Base-by-base conservation (phyloP, 2,329 filamentous ascomycete species). In the Fusarium sp. region DNA sequence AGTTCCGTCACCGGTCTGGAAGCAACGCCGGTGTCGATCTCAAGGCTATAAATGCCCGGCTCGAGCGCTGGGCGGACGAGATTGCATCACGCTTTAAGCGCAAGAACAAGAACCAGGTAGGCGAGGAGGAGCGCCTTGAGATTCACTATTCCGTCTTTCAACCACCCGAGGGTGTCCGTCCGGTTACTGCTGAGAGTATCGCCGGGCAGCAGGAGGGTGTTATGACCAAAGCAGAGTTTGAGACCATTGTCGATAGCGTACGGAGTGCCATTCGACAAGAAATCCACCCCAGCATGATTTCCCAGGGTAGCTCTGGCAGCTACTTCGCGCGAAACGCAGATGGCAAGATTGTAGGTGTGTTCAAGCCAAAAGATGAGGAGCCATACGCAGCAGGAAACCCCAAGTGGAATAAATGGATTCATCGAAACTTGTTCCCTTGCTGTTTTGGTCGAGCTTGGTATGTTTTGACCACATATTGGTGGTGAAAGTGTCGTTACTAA, bases 381-480 rank as follows among this genome's bases (percentile, higher is more conserved):
- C 96, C 96, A 1, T 99, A 98, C 77, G 96, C 96, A 2, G 96
- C 93, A 33, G 92, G 94, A 72, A 99, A 99, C 77, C 96, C 96
- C 7, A 99, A 99, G 79, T 98, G 95, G 95, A 98, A 97, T 74
- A 99, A 99, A 81, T 99, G 96, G 96, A 95, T 99, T 83, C 96
- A 99, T 80, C 88, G 96, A 69, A 99, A 99, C 78, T 79, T 99
- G 69, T 98, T 99, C 74, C 96, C 96, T 10, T 99, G 97, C 82
- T 98, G 93, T 80, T 99, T 99, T 75, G 96, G 96, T 18, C 87
- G 96, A 75, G 95, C 95, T 45, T 98, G 94, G 87, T 90, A 79
- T 54, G 85, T 78, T 34, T 20, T 26, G 26, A 31, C 18, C n/a
- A 45, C 20, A 14, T 33, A 7, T 34, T 34, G 7, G 28, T 14